Percentiles rank a stretch among this genome's conserved stretches.
phyloP scores from a whole-genome alignment of 805 yeast genomes.

The Candida montana region DNA sequence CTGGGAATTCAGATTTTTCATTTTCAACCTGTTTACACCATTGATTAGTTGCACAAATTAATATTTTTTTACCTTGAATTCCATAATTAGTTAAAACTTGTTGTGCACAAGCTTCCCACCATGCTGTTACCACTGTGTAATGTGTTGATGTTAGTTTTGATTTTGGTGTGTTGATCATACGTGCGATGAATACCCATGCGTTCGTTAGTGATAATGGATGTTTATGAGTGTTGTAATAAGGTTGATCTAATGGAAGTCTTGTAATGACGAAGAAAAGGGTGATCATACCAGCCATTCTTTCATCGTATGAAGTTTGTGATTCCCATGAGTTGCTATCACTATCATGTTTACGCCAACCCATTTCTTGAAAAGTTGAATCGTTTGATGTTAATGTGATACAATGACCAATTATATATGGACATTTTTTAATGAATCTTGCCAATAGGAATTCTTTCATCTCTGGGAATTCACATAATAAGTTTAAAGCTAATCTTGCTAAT shows the following conservation, averaged over 20 bases:
- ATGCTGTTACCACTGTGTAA: conserved; percentile 62
- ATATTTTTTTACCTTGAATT: conserved; percentile 60
- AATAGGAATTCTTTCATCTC: conserved; percentile 37
- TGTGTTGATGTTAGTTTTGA: conserved; percentile 59
- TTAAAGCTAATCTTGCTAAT: conserved; percentile 58
- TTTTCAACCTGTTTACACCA: conserved; percentile 53
- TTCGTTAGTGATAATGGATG: conserved; percentile 55
- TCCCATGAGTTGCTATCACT: conserved; percentile 35
- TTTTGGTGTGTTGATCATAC: conserved; percentile 55
- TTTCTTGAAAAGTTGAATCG: conserved; percentile 70
- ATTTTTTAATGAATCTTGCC: conserved; percentile 86
- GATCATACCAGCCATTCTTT: conserved; percentile 80
- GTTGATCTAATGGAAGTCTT: conserved; percentile 35
- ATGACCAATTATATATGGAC: conserved; percentile 85
- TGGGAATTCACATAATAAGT: conserved; percentile 44
- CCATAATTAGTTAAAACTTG: conserved; percentile 57
- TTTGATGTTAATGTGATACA: conserved; percentile 63
- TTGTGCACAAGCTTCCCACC: conserved; percentile 86
- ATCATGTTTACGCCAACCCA: conserved; percentile 78
- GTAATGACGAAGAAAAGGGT: conserved; percentile 77
- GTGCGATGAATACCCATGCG: conserved; percentile 70
- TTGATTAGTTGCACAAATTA: conserved; percentile 38
- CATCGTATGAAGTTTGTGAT: conserved; percentile 67
- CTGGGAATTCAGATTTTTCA: conserved; percentile 45
- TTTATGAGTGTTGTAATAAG: conserved; percentile 22